Conservation (phyloP, 2,329 filamentous ascomycete genomes). For the Diaporthe capsici region DNA sequence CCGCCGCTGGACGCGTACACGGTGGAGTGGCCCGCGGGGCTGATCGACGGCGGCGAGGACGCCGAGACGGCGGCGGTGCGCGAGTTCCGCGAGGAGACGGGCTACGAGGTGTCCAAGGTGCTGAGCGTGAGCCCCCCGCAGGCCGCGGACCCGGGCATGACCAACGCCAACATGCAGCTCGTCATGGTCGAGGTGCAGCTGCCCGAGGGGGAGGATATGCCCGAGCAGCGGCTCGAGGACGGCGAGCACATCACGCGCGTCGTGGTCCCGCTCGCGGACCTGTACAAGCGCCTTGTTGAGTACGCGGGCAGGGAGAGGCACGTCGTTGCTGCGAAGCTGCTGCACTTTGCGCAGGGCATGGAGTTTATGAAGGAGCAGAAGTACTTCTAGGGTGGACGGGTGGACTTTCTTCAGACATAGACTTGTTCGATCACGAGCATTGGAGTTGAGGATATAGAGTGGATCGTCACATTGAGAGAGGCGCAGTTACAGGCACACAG, state of each 20-base stretch:
- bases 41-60: constrained; percentile 66
- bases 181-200: constrained; percentile 72
- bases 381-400: constrained; percentile 43
- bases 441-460: constrained; percentile 2
- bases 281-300: constrained; percentile 68
- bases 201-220: constrained; percentile 62
- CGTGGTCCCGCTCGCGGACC: constrained; percentile 67
- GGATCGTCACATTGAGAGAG: background rate
- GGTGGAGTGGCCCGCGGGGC: constrained; percentile 68
- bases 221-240: constrained; percentile 71
- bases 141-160: constrained; percentile 71
- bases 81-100: constrained; percentile 69
- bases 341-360: constrained; percentile 72
- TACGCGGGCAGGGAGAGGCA: constrained; percentile 62
- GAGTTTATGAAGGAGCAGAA: constrained; percentile 59
- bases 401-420: too few species aligned
- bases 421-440: background rate
- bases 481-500: background rate
- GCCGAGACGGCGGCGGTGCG: constrained; percentile 66
- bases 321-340: constrained; percentile 70
- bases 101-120: constrained; percentile 64
- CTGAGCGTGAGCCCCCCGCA: constrained; percentile 65
- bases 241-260: constrained; percentile 74
- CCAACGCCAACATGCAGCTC: constrained; percentile 72
- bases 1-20: constrained; percentile 65